These are phyloP conservation scores for Neocucurbitaria cava DNA, from an alignment of 2,329 filamentous ascomycete genomes.

Conservation along the genomic window DNA sequence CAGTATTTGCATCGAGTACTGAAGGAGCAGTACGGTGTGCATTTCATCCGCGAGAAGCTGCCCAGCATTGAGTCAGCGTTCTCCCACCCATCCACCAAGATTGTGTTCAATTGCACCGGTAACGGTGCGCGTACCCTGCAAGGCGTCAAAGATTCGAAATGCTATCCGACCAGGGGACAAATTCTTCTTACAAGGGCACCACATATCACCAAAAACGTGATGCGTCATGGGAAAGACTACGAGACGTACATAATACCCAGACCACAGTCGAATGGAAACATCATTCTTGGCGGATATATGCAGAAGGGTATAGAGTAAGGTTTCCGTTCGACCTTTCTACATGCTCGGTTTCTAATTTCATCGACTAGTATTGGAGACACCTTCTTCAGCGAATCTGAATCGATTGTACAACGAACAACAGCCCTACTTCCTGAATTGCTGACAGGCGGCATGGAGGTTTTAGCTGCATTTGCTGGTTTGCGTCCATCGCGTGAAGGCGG, in stretches of 20 bases:
- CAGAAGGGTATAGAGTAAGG: constrained; percentile 22
- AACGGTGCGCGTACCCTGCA: constrained; percentile 17
- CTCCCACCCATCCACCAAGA: constrained; percentile 10
- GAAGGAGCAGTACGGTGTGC: constrained; percentile 13
- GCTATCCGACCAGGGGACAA: constrained; percentile 24
- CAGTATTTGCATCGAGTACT: constrained; percentile 15
- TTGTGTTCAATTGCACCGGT: constrained; percentile 28
- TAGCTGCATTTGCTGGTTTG: constrained; percentile 22
- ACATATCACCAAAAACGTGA: constrained; percentile 19
- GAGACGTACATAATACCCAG: constrained; percentile 29
- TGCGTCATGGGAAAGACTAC: constrained; percentile 28
- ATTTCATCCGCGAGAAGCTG: constrained; percentile 18
- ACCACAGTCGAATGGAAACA: constrained; percentile 25
- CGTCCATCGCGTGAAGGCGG: constrained; percentile 22
- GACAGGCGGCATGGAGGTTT: constrained; percentile 18
- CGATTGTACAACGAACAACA: constrained; percentile 20
- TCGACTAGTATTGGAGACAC: constrained; percentile 19
- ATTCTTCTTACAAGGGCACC: constrained; percentile 23
- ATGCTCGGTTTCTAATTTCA: background rate
- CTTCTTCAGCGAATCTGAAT: constrained; percentile 18
- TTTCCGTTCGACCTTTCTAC: background rate
- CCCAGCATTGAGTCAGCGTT: constrained; percentile 17
- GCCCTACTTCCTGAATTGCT: constrained; percentile 17
- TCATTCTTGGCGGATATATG: constrained; percentile 28
- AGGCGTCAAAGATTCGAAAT: constrained; percentile 20